Evolutionary conservation across 805 yeast species (phyloP).

Genomic region (Dipodascus geniculatus): DNA sequence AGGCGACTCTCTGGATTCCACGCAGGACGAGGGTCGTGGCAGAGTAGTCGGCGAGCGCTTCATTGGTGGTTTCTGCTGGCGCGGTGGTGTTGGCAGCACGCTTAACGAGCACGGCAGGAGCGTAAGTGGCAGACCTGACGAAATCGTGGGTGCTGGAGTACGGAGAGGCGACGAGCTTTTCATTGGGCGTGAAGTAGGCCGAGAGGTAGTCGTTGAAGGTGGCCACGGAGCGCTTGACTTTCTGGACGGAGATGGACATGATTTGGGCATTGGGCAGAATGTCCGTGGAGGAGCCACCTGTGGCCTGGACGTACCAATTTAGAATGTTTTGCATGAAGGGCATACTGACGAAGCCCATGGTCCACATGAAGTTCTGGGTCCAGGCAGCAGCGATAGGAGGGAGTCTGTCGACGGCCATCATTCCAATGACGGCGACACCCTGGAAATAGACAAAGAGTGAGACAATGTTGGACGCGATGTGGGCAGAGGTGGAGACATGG

Average conservation of each 20-base stretch:
- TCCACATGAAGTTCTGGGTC: conserved; percentile 96
- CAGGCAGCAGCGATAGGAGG: conserved; percentile 98
- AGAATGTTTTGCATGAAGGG: conserved; percentile 72
- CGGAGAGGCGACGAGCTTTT: not conserved
- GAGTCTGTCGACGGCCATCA: conserved; percentile 86
- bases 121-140: not conserved
- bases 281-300: conserved; percentile 82
- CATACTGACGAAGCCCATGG: conserved; percentile 77
- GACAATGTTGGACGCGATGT: conserved; percentile 91
- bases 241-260: conserved; percentile 79
- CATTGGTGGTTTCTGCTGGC: conserved; percentile 26
- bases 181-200: conserved; percentile 2
- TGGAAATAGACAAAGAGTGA: conserved; percentile 92
- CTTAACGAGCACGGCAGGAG: not conserved
- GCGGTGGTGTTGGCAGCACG: not conserved
- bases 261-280: conserved; percentile 50
- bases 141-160: not conserved
- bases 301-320: conserved; percentile 89
- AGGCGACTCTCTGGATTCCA: conserved; percentile 90
- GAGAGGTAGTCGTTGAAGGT: not conserved
- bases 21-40: conserved; percentile 69
- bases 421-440: conserved; percentile 81
- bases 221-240: conserved; percentile 24
- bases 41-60: conserved; percentile 44
- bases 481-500: conserved; percentile 87